Evolutionary conservation across 768 basidiomycete species (phyloP), one percentile per base, ranked within the genome.

Genomic region (Hemileccinum rubropunctum): DNA sequence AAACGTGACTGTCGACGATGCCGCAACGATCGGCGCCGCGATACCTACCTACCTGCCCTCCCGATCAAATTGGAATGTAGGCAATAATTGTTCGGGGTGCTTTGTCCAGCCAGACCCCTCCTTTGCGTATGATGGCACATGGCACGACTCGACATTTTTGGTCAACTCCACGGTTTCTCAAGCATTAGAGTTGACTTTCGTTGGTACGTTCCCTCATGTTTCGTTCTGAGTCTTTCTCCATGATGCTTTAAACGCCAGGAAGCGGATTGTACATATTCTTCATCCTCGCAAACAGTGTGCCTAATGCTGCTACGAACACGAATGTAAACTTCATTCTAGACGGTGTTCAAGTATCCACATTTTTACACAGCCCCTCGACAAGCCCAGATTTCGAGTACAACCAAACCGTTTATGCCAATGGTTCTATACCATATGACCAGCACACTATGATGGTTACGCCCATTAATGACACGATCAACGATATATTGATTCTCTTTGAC

Each of bases 261-360:
- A 56, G 13, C 4, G 53, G 32, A 2, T 1, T 59, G 11, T 59
- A 59, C 15, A 45, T 60, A 42, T 61, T 61, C 37, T 58, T 61
- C 20, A 55, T 55, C 21, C 17, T 53, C 0, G 48, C 59, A 14
- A 58, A 61, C 36, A 44, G 2, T 1, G 13, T 54, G 4, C 3
- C 28, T 1, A 0, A 1, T 28, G 13, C 30, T 8, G 1, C 8
- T 1, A 49, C 48, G 7, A 10, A 35, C 13, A 58, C 53, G 0
- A 6, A 47, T 2, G 23, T 58, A 4, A 4, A 32, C 5, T 62
- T 61, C 21, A 13, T 37, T 5, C 34, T 61, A 23, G 59, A 61
- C 39, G 23, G 23, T 23, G 23, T 23, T 6, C 23, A 23, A 23
- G 23, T 23, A 23, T 23, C 23, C 23, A 23, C 23, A 23, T 23